A percentile compares a stretch with the other conserved stretches of the same genome.
Conservation (phyloP, 2,329 filamentous ascomycete species). For the Diaporthe sp. region DNA sequence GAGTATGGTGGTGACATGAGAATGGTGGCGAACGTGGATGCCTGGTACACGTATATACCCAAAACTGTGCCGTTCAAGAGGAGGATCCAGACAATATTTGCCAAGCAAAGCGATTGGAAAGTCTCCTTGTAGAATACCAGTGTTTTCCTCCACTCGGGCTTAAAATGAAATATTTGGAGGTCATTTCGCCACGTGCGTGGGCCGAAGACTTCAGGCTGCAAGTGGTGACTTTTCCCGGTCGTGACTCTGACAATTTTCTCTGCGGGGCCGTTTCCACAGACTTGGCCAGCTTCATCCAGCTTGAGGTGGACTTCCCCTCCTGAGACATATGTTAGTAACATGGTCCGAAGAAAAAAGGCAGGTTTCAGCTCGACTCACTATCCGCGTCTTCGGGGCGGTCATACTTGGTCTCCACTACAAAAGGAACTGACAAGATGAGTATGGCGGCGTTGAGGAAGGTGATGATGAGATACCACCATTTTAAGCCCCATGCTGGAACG, state of each 20-base stretch:
- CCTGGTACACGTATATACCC: background rate
- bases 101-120: background rate
- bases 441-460: background rate
- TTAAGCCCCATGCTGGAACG: background rate
- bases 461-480: slow-evolving; percentile 19
- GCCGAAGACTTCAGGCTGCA: background rate
- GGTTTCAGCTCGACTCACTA: background rate
- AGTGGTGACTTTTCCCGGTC: background rate
- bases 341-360: too few species aligned
- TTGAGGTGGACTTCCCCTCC: background rate
- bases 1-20: slow-evolving; percentile 11
- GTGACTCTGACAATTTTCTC: background rate
- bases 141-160: background rate
- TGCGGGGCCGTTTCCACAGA: background rate
- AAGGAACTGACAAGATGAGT: background rate
- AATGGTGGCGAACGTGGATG: slow-evolving; percentile 2
- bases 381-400: background rate
- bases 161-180: background rate
- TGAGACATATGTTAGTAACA: background rate
- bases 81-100: background rate
- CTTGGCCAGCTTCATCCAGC: background rate
- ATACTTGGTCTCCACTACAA: background rate
- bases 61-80: background rate
- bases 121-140: background rate
- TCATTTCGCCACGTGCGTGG: background rate